Base-by-base conservation (phyloP, 176 grass and related monocot genomes). In the Cenchrus purpureus region DNA sequence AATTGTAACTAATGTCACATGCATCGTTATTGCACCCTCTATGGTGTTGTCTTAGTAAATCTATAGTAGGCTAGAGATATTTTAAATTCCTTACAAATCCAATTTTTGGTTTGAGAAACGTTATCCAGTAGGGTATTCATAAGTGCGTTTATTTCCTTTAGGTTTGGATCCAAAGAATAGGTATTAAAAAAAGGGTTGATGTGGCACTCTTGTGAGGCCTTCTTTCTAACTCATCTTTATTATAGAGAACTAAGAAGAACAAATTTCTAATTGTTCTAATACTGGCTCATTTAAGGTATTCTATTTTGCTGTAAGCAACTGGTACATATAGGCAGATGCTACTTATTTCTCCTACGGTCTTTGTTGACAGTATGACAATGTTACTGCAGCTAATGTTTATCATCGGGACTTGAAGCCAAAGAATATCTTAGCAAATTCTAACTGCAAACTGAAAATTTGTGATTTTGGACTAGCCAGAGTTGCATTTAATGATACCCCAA, bases 371-470 rank as follows among this genome's bases (percentile, higher is more conserved):
- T 87, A 73, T 43, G n/a, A 55, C 62, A 20, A 79, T 82, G 54
- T 84, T 68, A 78, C 53, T 83, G 85, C 93, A 98, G 96, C 97
- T 77, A 99, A 96, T 22, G 97, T 99, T 76, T 99, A 94, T 92
- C 97, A 99, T 73, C 89, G 97, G 76, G 97, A 99, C 76, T 77
- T 99, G 76, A 99, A 99, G 81, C 97, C 97, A 14, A 99, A 99
- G 86, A 99, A 99, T 79, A 99, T 99, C 86, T 84, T 99, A 87
- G 97, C 97, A 76, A 99, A 99, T 79, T 89, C 97, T 17, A 99
- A 99, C 78, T 99, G 97, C 87, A 99, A 96, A 86, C 76, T 99
- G 69, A 99, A 99, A 87, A 99, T 99, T 85, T 99, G 97, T 81
- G 97, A 99, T 87, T 99, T 99, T 91, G 97, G 97, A 82, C 64